Evolutionary conservation across 345 rosid genomes (phyloP).

Genomic region (Lagerstroemia speciosa): DNA sequence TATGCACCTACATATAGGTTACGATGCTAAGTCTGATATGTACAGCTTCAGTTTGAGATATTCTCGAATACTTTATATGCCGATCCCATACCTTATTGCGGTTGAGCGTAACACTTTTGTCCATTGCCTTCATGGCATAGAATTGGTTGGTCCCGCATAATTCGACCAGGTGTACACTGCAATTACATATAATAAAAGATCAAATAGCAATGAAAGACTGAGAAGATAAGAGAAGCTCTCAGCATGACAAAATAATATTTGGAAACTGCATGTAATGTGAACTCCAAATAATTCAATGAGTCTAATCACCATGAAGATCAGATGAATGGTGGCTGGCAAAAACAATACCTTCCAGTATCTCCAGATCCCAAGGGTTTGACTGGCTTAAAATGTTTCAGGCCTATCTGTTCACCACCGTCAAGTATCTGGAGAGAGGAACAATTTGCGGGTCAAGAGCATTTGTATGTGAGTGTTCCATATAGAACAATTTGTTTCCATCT

Average conservation of each 20-base stretch:
- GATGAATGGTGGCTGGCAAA: neutral
- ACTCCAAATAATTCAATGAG: neutral
- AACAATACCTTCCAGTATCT: slow-evolving; percentile 85
- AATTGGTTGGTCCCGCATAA: slow-evolving; percentile 54
- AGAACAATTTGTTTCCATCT: neutral
- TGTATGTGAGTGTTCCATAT: too few species aligned
- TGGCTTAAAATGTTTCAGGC: slow-evolving; percentile 75
- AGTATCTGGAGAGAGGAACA: slow-evolving; percentile 30
- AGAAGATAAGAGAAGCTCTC: neutral
- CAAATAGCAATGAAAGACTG: neutral
- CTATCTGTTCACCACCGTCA: slow-evolving; percentile 64
- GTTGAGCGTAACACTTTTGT: slow-evolving; percentile 78
- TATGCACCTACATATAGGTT: slow-evolving; percentile 53
- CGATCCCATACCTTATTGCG: slow-evolving; percentile 65
- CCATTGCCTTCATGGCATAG: slow-evolving; percentile 98
- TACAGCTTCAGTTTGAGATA: neutral
- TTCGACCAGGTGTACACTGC: slow-evolving; percentile 91
- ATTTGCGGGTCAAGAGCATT: neutral
- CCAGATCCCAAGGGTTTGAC: slow-evolving; percentile 91
- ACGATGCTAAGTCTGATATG: neutral
- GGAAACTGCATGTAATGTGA: neutral
- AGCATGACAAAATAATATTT: neutral
- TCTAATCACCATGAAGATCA: neutral
- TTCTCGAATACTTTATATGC: neutral
- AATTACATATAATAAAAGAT: slow-evolving; percentile 5